Base-by-base conservation (phyloP, 1,284 basidiomycete genomes). In the Somion occarium region DNA sequence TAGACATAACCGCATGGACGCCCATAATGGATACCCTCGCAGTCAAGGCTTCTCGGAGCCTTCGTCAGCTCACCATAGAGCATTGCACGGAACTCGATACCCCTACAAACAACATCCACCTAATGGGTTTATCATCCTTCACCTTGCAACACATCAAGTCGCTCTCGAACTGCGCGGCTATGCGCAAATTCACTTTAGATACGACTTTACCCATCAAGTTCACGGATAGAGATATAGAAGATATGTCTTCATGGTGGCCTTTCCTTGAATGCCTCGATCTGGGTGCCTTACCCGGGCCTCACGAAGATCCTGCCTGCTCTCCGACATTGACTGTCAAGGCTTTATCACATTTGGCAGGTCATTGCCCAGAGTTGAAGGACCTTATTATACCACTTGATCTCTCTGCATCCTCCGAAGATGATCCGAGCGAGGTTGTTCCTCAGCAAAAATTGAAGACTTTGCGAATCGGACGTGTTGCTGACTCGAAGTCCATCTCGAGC, bases 21-120 rank as follows among this genome's bases (percentile, higher is more conserved):
- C 58, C 61, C 37, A 63, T 74, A 2, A 72, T 82, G 57, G 57
- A 60, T 20, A 54, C 66, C 7, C 67, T 81, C 45, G 62, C 65
- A 18, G 53, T 56, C 44, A 73, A 71, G 54, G 57, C 67, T 49
- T 50, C 67, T 11, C 38, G 61, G 51, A 71, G 69, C 53, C 67
- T 81, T 24, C 61, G 62, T 13, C 67, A 72, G 24, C 66, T 83
- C 45, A 64, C 64, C 30, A 61, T 84, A 56, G 77, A 82, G 44
- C 57, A 61, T 46, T 53, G 52, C 30, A 53, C 61, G 38, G 60
- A 61, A 13, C 30, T 46, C 18, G 56, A 59, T 19, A 7, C 7
- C 30, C 30, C 7, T 34, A 34, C 30, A 34, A 60, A 60, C 38
- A 46, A 18, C 39, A 22, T 18, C 39, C 19, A 19, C 19, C 7